These are phyloP conservation scores for Beauveria scarabaeidicola DNA, from an alignment of 2,329 filamentous ascomycete species.

Conservation along the genomic window DNA sequence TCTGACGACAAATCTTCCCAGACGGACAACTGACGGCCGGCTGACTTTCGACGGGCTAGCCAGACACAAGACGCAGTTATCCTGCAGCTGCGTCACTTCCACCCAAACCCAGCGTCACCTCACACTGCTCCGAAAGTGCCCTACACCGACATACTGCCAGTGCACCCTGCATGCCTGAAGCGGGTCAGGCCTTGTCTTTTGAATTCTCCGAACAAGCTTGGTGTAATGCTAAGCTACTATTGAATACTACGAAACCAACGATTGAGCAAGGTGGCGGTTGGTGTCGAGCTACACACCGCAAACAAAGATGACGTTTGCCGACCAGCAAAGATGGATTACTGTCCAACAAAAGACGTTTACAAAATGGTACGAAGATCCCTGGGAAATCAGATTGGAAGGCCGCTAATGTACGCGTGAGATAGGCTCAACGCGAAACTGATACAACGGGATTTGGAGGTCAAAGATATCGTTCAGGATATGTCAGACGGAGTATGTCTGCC, in stretches of 20 bases:
- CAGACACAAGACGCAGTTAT: neutral
- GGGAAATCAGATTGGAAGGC: neutral
- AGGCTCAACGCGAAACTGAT: constrained; percentile 96
- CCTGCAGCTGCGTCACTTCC: neutral
- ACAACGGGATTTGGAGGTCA: constrained; percentile 66
- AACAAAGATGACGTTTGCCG: constrained; percentile 52
- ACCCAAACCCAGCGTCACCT: neutral
- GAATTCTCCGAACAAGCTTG: neutral
- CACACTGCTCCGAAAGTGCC: constrained; percentile 8
- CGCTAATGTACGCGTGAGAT: neutral
- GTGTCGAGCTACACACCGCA: neutral
- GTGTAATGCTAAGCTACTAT: neutral
- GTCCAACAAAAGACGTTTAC: constrained; percentile 99
- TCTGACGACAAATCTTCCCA: neutral
- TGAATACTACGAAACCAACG: neutral
- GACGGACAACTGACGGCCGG: neutral
- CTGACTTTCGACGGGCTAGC: neutral
- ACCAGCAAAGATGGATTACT: constrained; percentile 60
- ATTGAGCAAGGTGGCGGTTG: neutral
- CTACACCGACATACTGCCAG: constrained; percentile 11
- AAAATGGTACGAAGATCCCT: constrained; percentile 56
- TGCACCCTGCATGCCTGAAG: constrained; percentile 1
- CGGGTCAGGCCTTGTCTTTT: neutral
- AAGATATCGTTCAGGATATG: constrained; percentile 80
- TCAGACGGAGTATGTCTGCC: constrained; percentile 73